Conservation (phyloP, 441 rosid genomes). For the Capsella rubella region DNA sequence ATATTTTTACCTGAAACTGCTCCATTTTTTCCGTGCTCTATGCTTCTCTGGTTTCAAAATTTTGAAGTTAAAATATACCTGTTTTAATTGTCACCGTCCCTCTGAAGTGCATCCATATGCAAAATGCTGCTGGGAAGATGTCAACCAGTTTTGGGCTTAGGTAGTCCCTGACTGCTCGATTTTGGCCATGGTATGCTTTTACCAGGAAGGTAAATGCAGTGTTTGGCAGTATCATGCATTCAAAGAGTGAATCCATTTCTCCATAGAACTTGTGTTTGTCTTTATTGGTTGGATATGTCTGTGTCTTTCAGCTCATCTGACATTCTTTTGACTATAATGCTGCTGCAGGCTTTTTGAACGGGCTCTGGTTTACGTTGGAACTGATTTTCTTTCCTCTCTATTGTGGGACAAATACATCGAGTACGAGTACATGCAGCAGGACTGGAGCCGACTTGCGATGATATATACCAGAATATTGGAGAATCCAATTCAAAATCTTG, state of each 20-base stretch:
- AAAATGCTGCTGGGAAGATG: slow-evolving; percentile 97
- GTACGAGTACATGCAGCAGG: slow-evolving; percentile 89
- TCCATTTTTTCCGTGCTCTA: slow-evolving; percentile 42
- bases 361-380: slow-evolving; percentile 87
- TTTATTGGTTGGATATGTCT: slow-evolving; percentile 34
- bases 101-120: slow-evolving; percentile 78
- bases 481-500: slow-evolving; percentile 85
- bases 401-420: slow-evolving; percentile 97
- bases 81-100: slow-evolving; percentile 64
- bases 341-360: slow-evolving; percentile 93
- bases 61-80: slow-evolving; percentile 48
- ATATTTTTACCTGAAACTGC: slow-evolving; percentile 47
- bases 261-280: slow-evolving; percentile 42
- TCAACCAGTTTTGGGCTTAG: slow-evolving; percentile 85
- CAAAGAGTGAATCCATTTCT: slow-evolving; percentile 74
- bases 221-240: slow-evolving; percentile 69
- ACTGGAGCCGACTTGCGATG: slow-evolving; percentile 80
- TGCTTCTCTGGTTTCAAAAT: slow-evolving; percentile 28
- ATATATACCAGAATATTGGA: slow-evolving; percentile 87
- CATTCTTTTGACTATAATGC: slow-evolving; percentile 37
- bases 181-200: slow-evolving; percentile 83
- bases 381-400: slow-evolving; percentile 83
- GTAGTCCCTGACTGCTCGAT: slow-evolving; percentile 90
- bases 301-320: slow-evolving; percentile 34
- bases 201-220: slow-evolving; percentile 95